Evolutionary conservation across 2,329 filamentous ascomycete genomes (phyloP), one percentile per base, ranked within the genome.

Genomic region (Simplicillium aogashimaense): DNA sequence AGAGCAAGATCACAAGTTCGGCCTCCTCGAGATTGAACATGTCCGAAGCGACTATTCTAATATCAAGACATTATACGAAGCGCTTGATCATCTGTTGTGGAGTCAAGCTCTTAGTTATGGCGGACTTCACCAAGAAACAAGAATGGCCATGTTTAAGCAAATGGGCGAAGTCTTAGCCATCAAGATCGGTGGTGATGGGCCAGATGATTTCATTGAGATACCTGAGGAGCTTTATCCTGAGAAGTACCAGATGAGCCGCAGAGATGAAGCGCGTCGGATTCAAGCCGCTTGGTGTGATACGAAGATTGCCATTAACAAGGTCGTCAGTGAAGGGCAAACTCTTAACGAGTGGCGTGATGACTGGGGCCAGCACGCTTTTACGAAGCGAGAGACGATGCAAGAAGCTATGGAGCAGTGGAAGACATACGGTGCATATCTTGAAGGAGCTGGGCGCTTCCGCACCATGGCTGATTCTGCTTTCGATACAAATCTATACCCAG

Each of bases 171-270:
- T 76, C 3, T 47, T 78, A 17, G 63, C 64, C 7, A 59, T 77
- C 30, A 64, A 64, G 34, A 50, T 77, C 11, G 57, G 59, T 13
- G 61, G 60, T 3, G 56, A 62, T 4, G 67, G 65, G 2, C 57
- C 66, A 4, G 50, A 56, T 7, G 63, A 64, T 35, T 60, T 61
- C 3, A 59, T 74, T 33, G 68, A 74, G 3, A 66, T 78, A 29
- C 74, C 74, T 6, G 55, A 58, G 33, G 55, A 67, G 11, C 66
- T 75, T 45, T 76, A 74, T 47, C 66, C 70, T 1, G 73, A 77
- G 51, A 66, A 64, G n/a, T 78, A 76, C 42, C 53, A 73, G 38
- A 56, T 60, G 36, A 54, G 49, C 10, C 63, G 66, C 12, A 67
- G 65, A 40, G 57, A 68, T 10, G 65, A 70, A 39, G 67, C 72